phyloP scores from a whole-genome alignment of 345 rosid species.

The Toxicodendron radicans region DNA sequence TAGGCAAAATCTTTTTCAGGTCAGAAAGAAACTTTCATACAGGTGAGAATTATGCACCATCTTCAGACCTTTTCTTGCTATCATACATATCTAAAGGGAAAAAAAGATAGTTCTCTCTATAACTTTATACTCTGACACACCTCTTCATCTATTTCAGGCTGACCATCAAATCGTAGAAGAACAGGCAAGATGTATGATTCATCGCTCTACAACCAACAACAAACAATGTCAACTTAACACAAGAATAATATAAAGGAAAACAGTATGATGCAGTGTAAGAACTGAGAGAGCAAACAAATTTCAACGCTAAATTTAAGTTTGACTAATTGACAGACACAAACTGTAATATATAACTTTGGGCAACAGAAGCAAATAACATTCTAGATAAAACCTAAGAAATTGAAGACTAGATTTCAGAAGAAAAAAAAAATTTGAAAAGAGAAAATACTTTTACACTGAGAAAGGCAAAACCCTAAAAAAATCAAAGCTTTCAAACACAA shows the following conservation, averaged over 20 bases:
- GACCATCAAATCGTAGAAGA: constrained; percentile 93
- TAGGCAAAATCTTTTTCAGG: neutral
- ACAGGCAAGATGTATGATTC: constrained; percentile 93
- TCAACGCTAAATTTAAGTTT: neutral
- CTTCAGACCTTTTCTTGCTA: constrained; percentile 2
- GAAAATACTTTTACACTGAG: neutral
- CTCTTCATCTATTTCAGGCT: constrained; percentile 97
- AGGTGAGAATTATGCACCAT: constrained; percentile 2
- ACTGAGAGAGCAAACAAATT: constrained; percentile 10
- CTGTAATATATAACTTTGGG: neutral
- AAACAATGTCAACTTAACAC: constrained; percentile 14
- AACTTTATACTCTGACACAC: constrained; percentile 37
- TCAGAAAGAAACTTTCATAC: neutral
- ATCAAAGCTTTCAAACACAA: neutral
- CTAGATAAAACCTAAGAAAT: neutral
- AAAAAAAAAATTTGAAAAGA: no score
- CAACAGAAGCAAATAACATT: neutral
- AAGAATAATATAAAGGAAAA: neutral
- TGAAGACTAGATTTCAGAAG: neutral
- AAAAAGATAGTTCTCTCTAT: neutral
- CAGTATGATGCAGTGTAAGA: constrained; percentile 8
- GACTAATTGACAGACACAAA: neutral
- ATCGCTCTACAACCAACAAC: constrained; percentile 50
- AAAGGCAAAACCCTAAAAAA: constrained; percentile 1
- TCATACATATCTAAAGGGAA: neutral